Evolutionary conservation across 1,284 basidiomycete species (phyloP).

Genomic region (Athelia psychrophila): DNA sequence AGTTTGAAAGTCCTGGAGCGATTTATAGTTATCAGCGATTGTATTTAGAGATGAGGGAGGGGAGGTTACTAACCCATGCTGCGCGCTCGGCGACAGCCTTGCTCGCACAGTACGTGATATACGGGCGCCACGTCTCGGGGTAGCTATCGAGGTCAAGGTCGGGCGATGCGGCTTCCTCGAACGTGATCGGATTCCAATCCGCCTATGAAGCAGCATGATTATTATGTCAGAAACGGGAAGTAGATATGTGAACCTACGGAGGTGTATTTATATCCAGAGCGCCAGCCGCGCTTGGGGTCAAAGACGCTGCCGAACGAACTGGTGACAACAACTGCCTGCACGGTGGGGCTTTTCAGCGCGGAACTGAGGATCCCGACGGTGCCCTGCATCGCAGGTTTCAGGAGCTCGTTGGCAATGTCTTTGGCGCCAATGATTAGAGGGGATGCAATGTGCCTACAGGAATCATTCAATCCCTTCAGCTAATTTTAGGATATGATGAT

Average conservation of each 20-base stretch:
- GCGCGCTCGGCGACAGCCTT: conserved; percentile 1
- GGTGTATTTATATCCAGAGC: neutral
- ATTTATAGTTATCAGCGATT: too few relatives aligned
- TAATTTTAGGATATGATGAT: too few relatives aligned
- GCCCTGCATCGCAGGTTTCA: neutral
- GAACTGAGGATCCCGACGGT: neutral
- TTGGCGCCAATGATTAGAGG: neutral
- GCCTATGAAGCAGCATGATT: neutral
- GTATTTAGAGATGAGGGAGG: neutral
- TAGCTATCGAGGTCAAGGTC: neutral
- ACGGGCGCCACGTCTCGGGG: neutral
- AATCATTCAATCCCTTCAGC: too few relatives aligned
- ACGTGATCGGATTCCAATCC: conserved; percentile 1
- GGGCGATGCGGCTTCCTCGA: neutral
- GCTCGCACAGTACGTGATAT: neutral
- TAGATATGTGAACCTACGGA: neutral
- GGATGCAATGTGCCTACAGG: neutral
- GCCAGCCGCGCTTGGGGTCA: neutral
- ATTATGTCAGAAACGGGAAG: too few relatives aligned
- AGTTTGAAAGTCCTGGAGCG: neutral
- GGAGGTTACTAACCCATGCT: neutral
- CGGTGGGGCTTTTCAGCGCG: neutral
- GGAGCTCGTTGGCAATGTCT: neutral
- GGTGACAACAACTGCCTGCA: neutral
- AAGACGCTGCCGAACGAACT: conserved; percentile 1